Evolutionary conservation across 2,329 filamentous ascomycete species (phyloP), one percentile per base, ranked within the genome.

Genomic region (Catunica adiposa): DNA sequence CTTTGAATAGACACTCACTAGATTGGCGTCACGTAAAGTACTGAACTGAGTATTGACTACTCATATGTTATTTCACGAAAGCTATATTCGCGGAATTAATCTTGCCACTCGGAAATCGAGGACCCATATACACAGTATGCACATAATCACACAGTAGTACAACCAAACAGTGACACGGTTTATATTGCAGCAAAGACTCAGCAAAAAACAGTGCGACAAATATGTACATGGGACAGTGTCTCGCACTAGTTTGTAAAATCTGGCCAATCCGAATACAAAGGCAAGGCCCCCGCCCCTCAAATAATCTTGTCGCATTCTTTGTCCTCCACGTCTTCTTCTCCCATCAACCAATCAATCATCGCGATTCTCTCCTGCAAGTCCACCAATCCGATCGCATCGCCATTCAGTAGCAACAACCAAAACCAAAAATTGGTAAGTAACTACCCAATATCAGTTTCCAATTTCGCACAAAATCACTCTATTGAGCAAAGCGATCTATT

Each of bases 271-370:
- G 54, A 42, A 58, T 58, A 58, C 47, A 51, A 40, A 53, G 54
- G 53, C 50, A 53, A 51, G 44, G 44, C 56, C 56, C 56, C 56
- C 53, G 53, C 56, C 70, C 70, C 69, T 74, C 73, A 74, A 75
- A 74, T 75, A 73, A 75, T 66, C 67, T 71, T 67, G 67, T 70
- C 66, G 67, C 66, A 71, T 70, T 69, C 66, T 62, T 34, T 62
- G 71, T 70, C 64, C 63, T 66, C 66, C 63, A 64, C 65, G 67
- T 65, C 67, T 65, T 65, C 69, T 66, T 66, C 65, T 66, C 68
- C 66, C 64, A 67, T 71, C 68, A 69, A 69, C 72, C 73, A 75
- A 75, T 75, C 73, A 73, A 64, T 65, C 63, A 65, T 63, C 63
- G 63, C 63, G 63, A 62, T 57, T 58, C 56, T 46, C 56, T 52